Conservation (phyloP, 345 rosid species). For the Eucalyptus pauciflora region DNA sequence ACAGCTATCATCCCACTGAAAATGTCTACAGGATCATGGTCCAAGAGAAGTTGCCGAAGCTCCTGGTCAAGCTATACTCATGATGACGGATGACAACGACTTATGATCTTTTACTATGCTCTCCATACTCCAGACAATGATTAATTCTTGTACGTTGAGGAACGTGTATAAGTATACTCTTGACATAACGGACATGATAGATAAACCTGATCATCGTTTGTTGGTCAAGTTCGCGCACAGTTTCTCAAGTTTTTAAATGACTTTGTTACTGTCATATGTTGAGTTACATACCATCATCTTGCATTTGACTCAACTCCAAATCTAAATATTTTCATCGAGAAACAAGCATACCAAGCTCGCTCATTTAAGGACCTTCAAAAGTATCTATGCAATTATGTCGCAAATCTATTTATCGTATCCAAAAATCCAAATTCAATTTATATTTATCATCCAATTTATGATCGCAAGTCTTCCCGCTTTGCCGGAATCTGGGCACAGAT, state of each 20-base stretch:
- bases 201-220: neutral
- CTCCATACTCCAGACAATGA: neutral
- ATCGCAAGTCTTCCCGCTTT: neutral
- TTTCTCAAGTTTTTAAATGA: neutral
- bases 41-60: neutral
- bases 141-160: neutral
- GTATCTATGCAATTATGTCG: neutral
- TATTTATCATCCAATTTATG: neutral
- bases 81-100: neutral
- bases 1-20: constrained; percentile 33
- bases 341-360: neutral
- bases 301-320: neutral
- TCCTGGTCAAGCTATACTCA: neutral
- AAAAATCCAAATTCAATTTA: neutral
- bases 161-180: neutral
- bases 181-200: neutral
- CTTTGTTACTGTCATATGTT: neutral
- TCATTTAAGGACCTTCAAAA: neutral
- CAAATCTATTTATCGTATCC: neutral
- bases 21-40: constrained; percentile 3
- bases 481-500: neutral
- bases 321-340: neutral
- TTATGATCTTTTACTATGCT: neutral
- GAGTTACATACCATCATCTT: neutral
- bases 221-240: neutral